A percentile compares a stretch with the other conserved stretches of the same genome.
phyloP scores from a whole-genome alignment of 2,329 filamentous ascomycete genomes.

The Metarhizium brunneum region DNA sequence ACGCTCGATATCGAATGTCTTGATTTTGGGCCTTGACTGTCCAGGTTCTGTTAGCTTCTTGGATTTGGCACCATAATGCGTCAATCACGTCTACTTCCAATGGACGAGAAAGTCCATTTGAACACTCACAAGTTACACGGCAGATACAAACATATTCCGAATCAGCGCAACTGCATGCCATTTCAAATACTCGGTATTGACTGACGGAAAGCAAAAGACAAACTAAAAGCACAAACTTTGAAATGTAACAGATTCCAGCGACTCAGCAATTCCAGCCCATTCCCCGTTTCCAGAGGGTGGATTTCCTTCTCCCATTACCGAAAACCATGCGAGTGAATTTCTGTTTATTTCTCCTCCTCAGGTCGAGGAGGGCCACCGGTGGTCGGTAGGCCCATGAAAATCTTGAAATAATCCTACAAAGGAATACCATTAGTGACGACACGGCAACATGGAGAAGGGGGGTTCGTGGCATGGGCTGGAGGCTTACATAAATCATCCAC shows the following conservation, averaged over 20 bases:
- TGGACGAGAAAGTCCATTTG: too few species aligned
- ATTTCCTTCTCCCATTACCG: not conserved
- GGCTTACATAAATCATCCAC: constrained; percentile 83
- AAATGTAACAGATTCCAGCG: not conserved
- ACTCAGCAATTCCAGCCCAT: not conserved
- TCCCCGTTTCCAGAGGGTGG: not conserved
- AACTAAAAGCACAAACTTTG: not conserved
- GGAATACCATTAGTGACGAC: constrained; percentile 12
- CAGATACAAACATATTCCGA: not conserved
- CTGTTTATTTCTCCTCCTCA: constrained; percentile 35
- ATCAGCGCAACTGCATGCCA: not conserved
- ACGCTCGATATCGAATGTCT: not conserved
- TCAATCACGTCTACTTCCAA: too few species aligned
- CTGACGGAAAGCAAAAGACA: not conserved
- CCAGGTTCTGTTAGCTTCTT: not conserved
- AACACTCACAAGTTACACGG: not conserved
- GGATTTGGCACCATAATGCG: too few species aligned
- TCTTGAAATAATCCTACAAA: constrained; percentile 70
- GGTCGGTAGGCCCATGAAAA: constrained; percentile 79
- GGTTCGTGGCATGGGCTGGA: not conserved
- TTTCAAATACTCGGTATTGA: not conserved
- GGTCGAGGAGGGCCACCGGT: constrained; percentile 60
- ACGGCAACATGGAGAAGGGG: too few species aligned
- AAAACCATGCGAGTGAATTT: not conserved
- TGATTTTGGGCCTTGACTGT: not conserved